phyloP scores from a whole-genome alignment of 106 monocot genomes.

The Dactylorhiza incarnata region DNA sequence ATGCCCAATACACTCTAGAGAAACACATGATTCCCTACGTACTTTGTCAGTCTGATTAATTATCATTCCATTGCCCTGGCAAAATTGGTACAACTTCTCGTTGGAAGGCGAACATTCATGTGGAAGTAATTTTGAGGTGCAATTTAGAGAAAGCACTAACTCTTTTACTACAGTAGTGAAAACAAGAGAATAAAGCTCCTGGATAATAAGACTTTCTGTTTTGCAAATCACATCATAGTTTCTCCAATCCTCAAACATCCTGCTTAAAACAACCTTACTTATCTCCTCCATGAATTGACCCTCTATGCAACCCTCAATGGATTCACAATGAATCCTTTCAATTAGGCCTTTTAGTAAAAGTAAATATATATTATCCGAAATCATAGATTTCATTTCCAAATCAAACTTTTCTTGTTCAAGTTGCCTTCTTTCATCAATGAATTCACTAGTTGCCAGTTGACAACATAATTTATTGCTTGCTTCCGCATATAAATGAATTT shows the following conservation, averaged over 20 bases:
- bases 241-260: slow-evolving; percentile 30
- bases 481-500: background rate
- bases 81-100: too few relatives aligned
- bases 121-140: background rate
- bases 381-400: slow-evolving; percentile 8
- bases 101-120: too few relatives aligned
- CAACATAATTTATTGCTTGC: slow-evolving; percentile 2
- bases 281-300: slow-evolving; percentile 21
- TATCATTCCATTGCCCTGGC: too few relatives aligned
- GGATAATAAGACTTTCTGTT: slow-evolving; percentile 13
- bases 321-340: slow-evolving; percentile 7
- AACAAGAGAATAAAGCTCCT: slow-evolving; percentile 18
- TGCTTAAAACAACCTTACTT: slow-evolving; percentile 15
- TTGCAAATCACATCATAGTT: slow-evolving; percentile 4
- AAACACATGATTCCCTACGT: too few relatives aligned
- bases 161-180: slow-evolving; percentile 27
- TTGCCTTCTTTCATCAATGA: slow-evolving; percentile 8
- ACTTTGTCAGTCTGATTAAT: too few relatives aligned
- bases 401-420: slow-evolving; percentile 24
- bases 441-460: background rate
- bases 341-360: slow-evolving; percentile 16
- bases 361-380: slow-evolving; percentile 20
- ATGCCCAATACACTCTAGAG: too few relatives aligned
- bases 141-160: background rate
- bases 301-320: slow-evolving; percentile 14